Evolutionary conservation across 305 asterid species (phyloP).

Genomic region (Fraxinus latifolia): DNA sequence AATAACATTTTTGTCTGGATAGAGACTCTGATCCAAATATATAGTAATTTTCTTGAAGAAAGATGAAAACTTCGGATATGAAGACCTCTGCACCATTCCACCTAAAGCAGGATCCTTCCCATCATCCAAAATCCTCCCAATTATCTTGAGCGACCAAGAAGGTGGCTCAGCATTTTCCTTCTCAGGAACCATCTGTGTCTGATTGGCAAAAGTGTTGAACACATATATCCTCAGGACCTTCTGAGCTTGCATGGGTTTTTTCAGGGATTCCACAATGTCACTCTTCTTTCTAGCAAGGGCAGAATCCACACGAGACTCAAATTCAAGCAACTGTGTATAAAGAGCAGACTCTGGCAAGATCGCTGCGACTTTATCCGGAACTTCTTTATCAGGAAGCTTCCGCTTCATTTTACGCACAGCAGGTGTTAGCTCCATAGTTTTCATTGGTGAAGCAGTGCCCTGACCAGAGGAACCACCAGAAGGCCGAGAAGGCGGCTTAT

Average conservation of each 20-base stretch:
- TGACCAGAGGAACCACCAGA: constrained; percentile 64
- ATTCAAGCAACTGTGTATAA: constrained; percentile 66
- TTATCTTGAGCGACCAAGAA: constrained; percentile 76
- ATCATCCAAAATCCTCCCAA: constrained; percentile 69
- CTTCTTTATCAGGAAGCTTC: constrained; percentile 57
- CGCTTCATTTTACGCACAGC: constrained; percentile 68
- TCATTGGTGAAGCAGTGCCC: constrained; percentile 74
- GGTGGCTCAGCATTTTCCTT: constrained; percentile 48
- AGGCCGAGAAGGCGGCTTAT: constrained; percentile 71
- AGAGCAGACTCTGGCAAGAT: constrained; percentile 78
- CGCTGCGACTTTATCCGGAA: constrained; percentile 60
- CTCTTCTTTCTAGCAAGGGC: constrained; percentile 63
- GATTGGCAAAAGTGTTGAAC: constrained; percentile 63
- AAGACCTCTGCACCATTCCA: constrained; percentile 29
- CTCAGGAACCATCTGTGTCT: constrained; percentile 33
- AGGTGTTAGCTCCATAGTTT: constrained; percentile 90
- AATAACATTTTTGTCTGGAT: constrained; percentile 81
- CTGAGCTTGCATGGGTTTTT: constrained; percentile 41
- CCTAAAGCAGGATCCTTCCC: constrained; percentile 48
- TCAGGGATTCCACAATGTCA: constrained; percentile 45
- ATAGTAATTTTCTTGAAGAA: constrained; percentile 79
- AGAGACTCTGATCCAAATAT: constrained; percentile 76
- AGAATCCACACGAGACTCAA: constrained; percentile 72
- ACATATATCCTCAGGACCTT: constrained; percentile 61
- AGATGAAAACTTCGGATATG: constrained; percentile 64